Base-by-base conservation (phyloP, 1,284 basidiomycete species). In the Tylopilus orsonianus region DNA sequence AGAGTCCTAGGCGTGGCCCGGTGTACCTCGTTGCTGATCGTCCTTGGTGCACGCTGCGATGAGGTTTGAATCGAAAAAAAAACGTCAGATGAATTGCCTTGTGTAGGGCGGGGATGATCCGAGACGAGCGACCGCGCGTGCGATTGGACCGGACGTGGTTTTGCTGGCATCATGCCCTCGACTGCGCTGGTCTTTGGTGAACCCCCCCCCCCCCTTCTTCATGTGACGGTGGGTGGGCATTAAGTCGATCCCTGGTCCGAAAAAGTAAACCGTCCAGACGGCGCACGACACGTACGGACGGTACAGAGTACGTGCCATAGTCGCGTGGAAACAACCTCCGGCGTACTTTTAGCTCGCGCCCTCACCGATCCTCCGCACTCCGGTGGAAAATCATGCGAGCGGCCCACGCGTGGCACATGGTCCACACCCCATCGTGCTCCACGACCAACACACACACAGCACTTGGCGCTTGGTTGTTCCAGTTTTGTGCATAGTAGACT, bases 31-130 rank as follows among this genome's bases (percentile, higher is more conserved):
- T 41, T 48, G 30, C 29, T 12, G 13, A 48, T 48, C 45, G 30
- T 20, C 16, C 27, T 29, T n/a, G 18, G 12, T 13, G 13, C 24
- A 23, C 7, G 26, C 24, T 24, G 41, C 16, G 16, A 10, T 23
- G 36, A 7, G 4, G 19, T n/a, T 18, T 2, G 13, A 32, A 14
- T 8, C 33, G 4, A 29, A 14, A 7, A 8, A 10, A 26, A 40
- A 27, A 51, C 26, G 36, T 30, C 26, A 38, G 36, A 24, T 4
- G 36, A 19, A 14, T 52, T 50, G 12, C 49, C 49, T 52, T 34
- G 38, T 37, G 20, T 26, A 37, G 48, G 6, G 29, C n/a, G 22
- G 18, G n/a, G 26, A 41, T 20, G 35, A 24, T 30, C 22, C n/a
- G n/a, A n/a, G n/a, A n/a, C n/a, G n/a, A n/a, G n/a, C 19, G 26